A percentile compares a stretch with the other conserved stretches of the same genome.
phyloP scores from a whole-genome alignment of 331 rosid genomes.

The Pyracantha coccinea region DNA sequence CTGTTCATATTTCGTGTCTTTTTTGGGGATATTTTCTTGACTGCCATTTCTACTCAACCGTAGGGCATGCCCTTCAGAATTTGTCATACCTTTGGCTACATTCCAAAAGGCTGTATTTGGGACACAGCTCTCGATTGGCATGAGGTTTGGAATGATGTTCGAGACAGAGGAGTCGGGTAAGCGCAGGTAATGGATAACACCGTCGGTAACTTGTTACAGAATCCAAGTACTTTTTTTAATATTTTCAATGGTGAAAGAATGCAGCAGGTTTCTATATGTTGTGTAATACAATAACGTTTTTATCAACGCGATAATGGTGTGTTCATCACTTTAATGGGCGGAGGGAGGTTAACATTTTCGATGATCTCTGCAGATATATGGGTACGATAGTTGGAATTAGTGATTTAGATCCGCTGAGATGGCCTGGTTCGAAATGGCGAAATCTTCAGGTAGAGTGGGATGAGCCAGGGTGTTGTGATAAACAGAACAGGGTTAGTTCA shows the following conservation, averaged over 20 bases:
- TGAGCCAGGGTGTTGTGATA: conserved; percentile 88
- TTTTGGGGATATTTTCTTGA: neutral
- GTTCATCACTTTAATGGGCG: neutral
- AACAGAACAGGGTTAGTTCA: conserved; percentile 77
- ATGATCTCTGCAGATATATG: conserved; percentile 62
- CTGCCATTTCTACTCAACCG: conserved; percentile 2
- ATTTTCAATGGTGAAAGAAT: neutral
- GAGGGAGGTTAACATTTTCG: conserved; percentile 10
- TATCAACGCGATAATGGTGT: neutral
- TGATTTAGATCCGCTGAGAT: conserved; percentile 89
- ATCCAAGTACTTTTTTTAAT: neutral
- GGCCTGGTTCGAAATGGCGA: conserved; percentile 98
- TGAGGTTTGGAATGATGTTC: conserved; percentile 99
- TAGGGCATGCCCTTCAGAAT: conserved; percentile 97
- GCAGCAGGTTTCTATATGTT: neutral
- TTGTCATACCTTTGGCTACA: conserved; percentile 75
- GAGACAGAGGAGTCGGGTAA: conserved; percentile 98
- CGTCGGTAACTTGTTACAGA: neutral
- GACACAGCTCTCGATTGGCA: conserved; percentile 81
- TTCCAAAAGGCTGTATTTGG: conserved; percentile 77
- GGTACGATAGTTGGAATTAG: conserved; percentile 79
- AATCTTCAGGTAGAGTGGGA: conserved; percentile 99
- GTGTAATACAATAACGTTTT: neutral
- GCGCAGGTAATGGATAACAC: conserved; percentile 56
- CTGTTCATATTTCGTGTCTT: neutral